Base-by-base conservation (phyloP, 305 asterid genomes). In the Rubia tinctorum region DNA sequence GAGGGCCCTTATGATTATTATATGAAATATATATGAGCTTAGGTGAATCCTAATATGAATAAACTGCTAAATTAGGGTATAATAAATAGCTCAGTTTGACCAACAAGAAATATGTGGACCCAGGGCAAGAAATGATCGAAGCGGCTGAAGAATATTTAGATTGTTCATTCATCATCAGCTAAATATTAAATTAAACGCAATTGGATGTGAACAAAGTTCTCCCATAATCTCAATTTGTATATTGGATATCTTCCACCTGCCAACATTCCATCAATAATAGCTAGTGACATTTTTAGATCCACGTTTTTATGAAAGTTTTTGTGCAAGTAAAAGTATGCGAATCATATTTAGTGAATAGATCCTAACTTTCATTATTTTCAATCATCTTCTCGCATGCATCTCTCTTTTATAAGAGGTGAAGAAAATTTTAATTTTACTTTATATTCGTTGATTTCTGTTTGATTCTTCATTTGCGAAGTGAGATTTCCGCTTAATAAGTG, bases 221-320 rank as follows among this genome's bases (percentile, higher is more conserved):
- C 37, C 43, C 20, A 59, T 20, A 8, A 23, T 13, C 23, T 68
- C 63, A 34, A 12, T 59, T 30, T 60, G 6, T 53, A 40, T 11
- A 12, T n/a, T 0, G 14, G 17, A 58, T 67, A 17, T 63, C 44
- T 63, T 60, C 64, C 67, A 39, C 15, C 47, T 7, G 61, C 74
- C 65, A 68, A 59, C 74, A 75, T 68, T 75, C 69, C 69, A 68
- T 68, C 73, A 63, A n/a, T 5, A 13, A 15, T 13, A 25, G 3
- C 1, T 30, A 30, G 34, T 30, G 34, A 30, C 34, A 30, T 30
- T 3, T 30, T 30, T 30, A 30, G 34, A 30, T 30, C 34, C 2
- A 30, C 34, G 34, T 30, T 30, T 30, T 30, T 30, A 30, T 30
- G 34, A 30, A 30, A 30, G 34, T 30, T 30, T 30, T 30, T 1